Base-by-base conservation (phyloP, 352 stramenopile genomes). In the Phytophthora chlamydospora region DNA sequence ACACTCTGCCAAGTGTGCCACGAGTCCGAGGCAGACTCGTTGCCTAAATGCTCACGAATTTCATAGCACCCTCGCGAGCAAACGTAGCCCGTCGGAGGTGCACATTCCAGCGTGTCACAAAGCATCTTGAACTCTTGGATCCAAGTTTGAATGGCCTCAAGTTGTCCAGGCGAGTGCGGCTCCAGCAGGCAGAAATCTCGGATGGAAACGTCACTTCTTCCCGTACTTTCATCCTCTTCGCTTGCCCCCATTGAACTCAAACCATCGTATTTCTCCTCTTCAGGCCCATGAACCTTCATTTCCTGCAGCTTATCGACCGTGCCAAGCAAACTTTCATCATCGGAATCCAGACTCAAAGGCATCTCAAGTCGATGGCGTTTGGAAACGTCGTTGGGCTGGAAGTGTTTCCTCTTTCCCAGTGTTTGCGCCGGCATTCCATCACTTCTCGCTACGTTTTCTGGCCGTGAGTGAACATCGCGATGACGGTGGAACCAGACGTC, bases 401-500 rank as follows among this genome's bases (percentile, higher is more conserved):
- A 29, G 29, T 27, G 2, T 19, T 59, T 59, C 4, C 19, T 46
- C 42, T 53, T 61, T 33, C 33, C 32, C 13, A 46, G 27, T 16
- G 32, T 38, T 14, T 31, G 29, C 14, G 44, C 9, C 4, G 8
- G 21, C 21, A 24, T 24, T 24, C 3, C 21, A 24, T 24, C 21
- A 24, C 21, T 24, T 24, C 1, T 24, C 21, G 21, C 3, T 24
- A 24, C 1, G 3, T 24, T 24, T 24, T 24, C 21, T 24, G 21
- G 21, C 21, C 3, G 21, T 24, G 17, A 35, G 3, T 19, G 12
- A 29, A 16, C 13, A 29, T 21, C 43, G 0, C 36, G 24, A 12
- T 31, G 35, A 3, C 35, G 29, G 43, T 44, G 45, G 21, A 62
- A 63, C 55, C 55, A 57, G 5, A 56, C 35, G 5, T 57, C 36